phyloP scores from a whole-genome alignment of 352 stramenopile genomes.

The Phytophthora syringae region DNA sequence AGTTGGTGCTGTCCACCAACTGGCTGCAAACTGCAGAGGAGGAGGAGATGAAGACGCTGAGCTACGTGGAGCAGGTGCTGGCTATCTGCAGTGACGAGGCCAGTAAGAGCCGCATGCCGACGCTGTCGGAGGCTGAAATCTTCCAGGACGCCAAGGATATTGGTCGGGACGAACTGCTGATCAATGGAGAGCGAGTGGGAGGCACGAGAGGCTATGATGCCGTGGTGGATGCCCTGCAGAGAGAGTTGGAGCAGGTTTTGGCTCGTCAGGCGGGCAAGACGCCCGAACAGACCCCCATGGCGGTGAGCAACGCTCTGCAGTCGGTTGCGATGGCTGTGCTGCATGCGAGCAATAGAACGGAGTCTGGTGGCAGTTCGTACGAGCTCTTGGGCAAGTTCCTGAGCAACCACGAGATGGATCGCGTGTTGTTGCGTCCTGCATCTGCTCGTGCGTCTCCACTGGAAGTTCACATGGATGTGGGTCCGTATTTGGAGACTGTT shows the following conservation, averaged over 20 bases:
- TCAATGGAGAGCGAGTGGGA: conserved; percentile 59
- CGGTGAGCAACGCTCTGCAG: conserved; percentile 41
- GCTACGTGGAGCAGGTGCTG: conserved; percentile 53
- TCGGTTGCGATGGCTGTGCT: conserved; percentile 34
- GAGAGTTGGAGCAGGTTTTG: conserved; percentile 49
- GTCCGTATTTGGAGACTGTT: conserved; percentile 47
- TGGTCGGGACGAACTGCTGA: conserved; percentile 70
- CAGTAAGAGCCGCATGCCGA: conserved; percentile 20
- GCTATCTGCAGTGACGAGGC: conserved; percentile 14
- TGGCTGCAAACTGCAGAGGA: conserved; percentile 39
- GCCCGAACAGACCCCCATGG: conserved; percentile 40
- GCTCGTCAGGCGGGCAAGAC: conserved; percentile 32
- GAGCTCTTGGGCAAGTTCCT: conserved; percentile 72
- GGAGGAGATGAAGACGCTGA: conserved; percentile 5
- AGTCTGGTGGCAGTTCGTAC: conserved; percentile 76
- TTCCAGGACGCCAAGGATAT: conserved; percentile 88
- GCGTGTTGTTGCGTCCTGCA: conserved; percentile 67
- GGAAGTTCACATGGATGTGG: conserved; percentile 61
- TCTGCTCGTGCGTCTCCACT: conserved; percentile 69
- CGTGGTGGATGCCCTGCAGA: conserved; percentile 55
- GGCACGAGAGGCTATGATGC: conserved; percentile 67
- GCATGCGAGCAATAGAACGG: conserved; percentile 80
- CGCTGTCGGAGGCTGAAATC: conserved; percentile 56
- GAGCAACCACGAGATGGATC: conserved; percentile 56
- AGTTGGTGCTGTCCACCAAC: conserved; percentile 47